phyloP scores from a whole-genome alignment of 306 rosid species.

The Gleditsia sinensis region DNA sequence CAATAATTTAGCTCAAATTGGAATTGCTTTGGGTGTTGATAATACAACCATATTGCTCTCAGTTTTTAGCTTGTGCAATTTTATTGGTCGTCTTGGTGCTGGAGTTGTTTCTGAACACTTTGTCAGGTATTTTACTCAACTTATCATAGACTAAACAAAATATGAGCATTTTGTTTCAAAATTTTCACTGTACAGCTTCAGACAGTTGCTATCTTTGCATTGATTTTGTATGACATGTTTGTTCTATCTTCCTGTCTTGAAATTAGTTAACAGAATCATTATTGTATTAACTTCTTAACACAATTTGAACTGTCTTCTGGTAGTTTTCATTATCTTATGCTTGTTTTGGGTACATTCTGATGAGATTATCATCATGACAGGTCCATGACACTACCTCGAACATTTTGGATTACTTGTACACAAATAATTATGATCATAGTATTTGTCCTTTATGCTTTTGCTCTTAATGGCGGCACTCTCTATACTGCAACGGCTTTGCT shows the following conservation, averaged over 20 bases:
- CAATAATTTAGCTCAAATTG: constrained; percentile 89
- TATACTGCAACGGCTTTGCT: constrained; percentile 67
- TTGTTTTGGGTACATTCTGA: constrained; percentile 2
- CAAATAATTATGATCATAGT: constrained; percentile 62
- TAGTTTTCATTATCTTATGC: not conserved
- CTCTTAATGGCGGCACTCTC: constrained; percentile 55
- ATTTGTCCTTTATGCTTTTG: constrained; percentile 61
- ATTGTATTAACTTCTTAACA: not conserved
- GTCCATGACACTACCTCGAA: constrained; percentile 59
- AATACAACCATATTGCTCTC: constrained; percentile 70
- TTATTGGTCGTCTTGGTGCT: constrained; percentile 77
- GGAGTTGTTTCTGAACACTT: constrained; percentile 85
- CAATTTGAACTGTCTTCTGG: not conserved
- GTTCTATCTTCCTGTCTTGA: not conserved
- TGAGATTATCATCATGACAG: constrained; percentile 44
- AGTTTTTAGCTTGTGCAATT: constrained; percentile 84
- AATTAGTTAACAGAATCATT: not conserved
- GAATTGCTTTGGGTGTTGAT: constrained; percentile 63
- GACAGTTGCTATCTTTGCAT: constrained; percentile 2
- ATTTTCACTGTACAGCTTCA: not conserved
- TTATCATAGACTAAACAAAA: not conserved
- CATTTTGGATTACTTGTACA: constrained; percentile 74
- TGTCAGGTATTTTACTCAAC: constrained; percentile 56
- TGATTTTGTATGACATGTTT: constrained; percentile 14
- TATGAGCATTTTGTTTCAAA: not conserved